Evolutionary conservation across 208 protist species (phyloP).

Genomic region (Crithidia mellificae): DNA sequence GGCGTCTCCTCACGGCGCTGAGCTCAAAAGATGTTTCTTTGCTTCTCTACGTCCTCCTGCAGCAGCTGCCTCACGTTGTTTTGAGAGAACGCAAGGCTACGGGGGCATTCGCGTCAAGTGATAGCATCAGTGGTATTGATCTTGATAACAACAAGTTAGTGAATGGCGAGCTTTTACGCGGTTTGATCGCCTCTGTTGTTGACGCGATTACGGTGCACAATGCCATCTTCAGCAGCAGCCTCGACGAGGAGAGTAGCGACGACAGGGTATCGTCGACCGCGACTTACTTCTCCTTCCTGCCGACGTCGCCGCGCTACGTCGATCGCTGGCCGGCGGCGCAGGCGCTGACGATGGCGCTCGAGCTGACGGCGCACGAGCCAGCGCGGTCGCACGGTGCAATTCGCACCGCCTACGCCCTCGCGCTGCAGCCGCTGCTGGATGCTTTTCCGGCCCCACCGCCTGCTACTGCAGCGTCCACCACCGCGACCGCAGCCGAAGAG

Average conservation of each 20-base stretch:
- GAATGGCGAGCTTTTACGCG: background rate
- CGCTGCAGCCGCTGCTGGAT: conserved; percentile 13
- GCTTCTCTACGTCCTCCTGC: conserved; percentile 25
- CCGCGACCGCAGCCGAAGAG: background rate
- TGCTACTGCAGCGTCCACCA: background rate
- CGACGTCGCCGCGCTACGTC: conserved; percentile 1
- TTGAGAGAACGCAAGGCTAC: background rate
- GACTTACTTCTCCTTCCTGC: background rate
- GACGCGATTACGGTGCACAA: conserved; percentile 10
- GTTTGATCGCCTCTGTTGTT: background rate
- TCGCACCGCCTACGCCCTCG: conserved; percentile 8
- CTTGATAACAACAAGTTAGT: too few species aligned
- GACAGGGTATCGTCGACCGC: too few species aligned
- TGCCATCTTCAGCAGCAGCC: background rate
- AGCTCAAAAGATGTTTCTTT: conserved; percentile 18
- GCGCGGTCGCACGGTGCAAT: background rate
- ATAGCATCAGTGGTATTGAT: too few species aligned
- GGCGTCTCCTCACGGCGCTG: conserved; percentile 14
- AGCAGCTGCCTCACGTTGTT: conserved; percentile 10
- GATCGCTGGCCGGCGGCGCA: conserved; percentile 28
- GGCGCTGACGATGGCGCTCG: conserved; percentile 28
- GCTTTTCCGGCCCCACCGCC: conserved; percentile 17
- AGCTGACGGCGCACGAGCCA: conserved; percentile 17
- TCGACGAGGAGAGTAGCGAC: background rate
- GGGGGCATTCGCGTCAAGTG: too few species aligned